Evolutionary conservation across 352 stramenopile genomes (phyloP), one percentile per base, ranked within the genome.

Genomic region (Phytopythium oedochilum): DNA sequence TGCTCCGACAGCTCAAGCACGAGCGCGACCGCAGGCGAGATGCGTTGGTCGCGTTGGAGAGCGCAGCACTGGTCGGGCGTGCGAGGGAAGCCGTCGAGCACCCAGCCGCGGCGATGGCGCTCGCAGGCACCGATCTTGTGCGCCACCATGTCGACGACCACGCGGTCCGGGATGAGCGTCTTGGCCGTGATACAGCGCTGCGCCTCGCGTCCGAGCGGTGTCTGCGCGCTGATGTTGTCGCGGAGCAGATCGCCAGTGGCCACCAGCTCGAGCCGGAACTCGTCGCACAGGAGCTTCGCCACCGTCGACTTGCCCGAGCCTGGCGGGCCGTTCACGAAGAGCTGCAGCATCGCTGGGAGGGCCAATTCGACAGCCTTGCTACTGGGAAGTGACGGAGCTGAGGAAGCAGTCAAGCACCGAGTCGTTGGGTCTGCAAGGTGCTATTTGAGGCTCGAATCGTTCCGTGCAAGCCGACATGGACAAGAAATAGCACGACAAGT

Each of bases 141-240:
- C 14, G 76, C 79, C 34, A 92, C 68, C 82, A 92, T 90, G 48
- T 90, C 79, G 38, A 92, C 63, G 18, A 92, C 79, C 22, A 90
- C 79, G 44, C 78, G 61, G 58, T 90, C 79, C 1, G 82, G 82
- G 36, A 92, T 74, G 18, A 92, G 65, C 31, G 67, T 73, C 53
- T 87, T 86, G 38, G 63, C 65, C 14, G 53, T 60, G 55, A 92
- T 92, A 60, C 79, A 92, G 25, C 83, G 74, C 54, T 88, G 81
- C 5, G 79, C 82, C 44, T 74, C 63, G 5, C 66, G 60, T 9
- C 82, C 82, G 18, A 83, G 60, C 18, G 80, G 60, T 5, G 79
- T 89, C 40, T 70, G 62, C 40, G 66, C 55, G 34, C 73, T 64
- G 46, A 92, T 92, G 57, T 92, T 86, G 25, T 88, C 78, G 20